Evolutionary conservation across 352 stramenopile genomes (phyloP), one percentile per base, ranked within the genome.

Genomic region (Pythium sp.): DNA sequence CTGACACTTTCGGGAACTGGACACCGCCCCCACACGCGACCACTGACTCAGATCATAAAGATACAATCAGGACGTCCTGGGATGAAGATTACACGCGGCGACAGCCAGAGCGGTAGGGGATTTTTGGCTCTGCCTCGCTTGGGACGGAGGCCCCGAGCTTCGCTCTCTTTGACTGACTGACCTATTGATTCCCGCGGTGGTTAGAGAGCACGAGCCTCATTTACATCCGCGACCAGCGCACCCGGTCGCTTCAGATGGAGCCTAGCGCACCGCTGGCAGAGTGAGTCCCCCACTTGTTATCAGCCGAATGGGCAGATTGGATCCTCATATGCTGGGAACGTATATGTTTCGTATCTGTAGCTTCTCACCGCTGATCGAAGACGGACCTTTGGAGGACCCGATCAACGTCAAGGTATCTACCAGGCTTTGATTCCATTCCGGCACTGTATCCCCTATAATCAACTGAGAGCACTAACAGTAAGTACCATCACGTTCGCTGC

Each of bases 331-430:
- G 28, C 28, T 46, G 38, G 12, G 12, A 20, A 46, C 12, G 28
- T 14, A 43, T 14, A 43, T 56, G 6, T 53, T 9, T 62, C 7
- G 15, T 59, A 20, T 43, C 15, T 11, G 14, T 43, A 62, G 62
- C 15, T 43, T 60, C 55, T 56, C 36, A 18, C 26, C 38, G 5
- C 4, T 57, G 28, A 24, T 62, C 14, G 64, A 69, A 11, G 64
- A 69, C 30, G 64, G 22, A 38, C 15, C n/a, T 4, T 26, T 34
- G 5, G 64, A 63, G 5, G 64, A 64, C 5, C 20, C 24, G 5
- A 22, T 59, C 36, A 55, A 69, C 28, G 55, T 69, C 28, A 43
- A 69, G 64, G 55, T 64, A 26, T n/a, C 41, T 49, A 49, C 41
- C 41, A 46, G 38, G 5, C 38, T 46, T 46, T 20, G 2, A 43